Percentiles rank a stretch among this genome's conserved stretches.
These are phyloP conservation scores for Toxoplasma gondii DNA, from an alignment of 169 alveolate genomes.

Conservation along the genomic window DNA sequence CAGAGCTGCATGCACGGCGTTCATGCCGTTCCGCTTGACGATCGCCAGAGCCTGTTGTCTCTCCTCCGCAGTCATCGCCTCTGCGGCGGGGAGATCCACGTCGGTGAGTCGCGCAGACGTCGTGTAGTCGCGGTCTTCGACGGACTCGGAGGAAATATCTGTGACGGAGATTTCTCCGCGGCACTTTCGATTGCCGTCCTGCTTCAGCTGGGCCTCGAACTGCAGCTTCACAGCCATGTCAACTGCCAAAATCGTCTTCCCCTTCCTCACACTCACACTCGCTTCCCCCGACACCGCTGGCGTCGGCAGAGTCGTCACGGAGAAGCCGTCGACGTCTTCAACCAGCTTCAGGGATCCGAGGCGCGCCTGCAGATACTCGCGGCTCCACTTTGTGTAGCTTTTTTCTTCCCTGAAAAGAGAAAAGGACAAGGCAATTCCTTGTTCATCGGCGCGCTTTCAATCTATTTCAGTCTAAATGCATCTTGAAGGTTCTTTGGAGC, in stretches of 20 bases:
- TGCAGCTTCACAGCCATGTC: neutral
- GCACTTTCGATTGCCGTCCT: neutral
- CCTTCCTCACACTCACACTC: slow-evolving; percentile 14
- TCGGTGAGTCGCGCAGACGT: neutral
- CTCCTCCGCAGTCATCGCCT: neutral
- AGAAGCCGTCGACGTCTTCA: neutral
- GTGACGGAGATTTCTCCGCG: neutral
- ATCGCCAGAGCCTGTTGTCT: neutral
- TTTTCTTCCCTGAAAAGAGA: slow-evolving; percentile 17
- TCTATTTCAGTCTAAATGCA: too few species aligned
- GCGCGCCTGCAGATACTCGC: neutral
- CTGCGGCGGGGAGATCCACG: neutral
- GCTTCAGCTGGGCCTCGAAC: slow-evolving; percentile 1
- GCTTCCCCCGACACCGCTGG: slow-evolving; percentile 15
- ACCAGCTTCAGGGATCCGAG: neutral
- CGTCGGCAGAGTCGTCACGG: neutral
- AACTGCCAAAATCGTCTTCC: slow-evolving; percentile 1
- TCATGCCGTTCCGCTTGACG: neutral
- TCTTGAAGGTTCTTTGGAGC: too few species aligned
- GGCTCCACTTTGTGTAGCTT: slow-evolving; percentile 30
- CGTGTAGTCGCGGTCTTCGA: slow-evolving; percentile 19
- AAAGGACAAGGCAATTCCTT: neutral
- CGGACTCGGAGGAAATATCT: neutral
- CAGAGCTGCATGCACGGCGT: neutral
- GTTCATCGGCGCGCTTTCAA: neutral